Conservation (phyloP, 2,329 filamentous ascomycete species). For the Stagonosporopsis tanaceti region DNA sequence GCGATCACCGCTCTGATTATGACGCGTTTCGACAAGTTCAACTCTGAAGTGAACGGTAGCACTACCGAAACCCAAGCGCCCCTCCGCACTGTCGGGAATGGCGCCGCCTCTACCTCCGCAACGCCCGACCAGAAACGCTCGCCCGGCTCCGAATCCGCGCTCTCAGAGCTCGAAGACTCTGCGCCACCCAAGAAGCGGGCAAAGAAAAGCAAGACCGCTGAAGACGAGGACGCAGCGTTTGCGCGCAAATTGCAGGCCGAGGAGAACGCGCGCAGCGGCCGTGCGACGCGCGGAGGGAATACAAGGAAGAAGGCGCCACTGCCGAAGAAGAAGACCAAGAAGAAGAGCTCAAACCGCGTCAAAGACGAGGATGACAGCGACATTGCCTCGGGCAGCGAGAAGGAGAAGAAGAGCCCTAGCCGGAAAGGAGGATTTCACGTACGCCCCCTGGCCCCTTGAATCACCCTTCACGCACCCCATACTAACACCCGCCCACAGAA, state of each 20-base stretch:
- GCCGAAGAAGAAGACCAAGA: conserved; percentile 75
- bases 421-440: conserved; percentile 91
- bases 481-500: conserved; percentile 58
- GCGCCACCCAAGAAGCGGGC: conserved; percentile 59
- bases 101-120: conserved; percentile 38
- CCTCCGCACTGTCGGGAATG: conserved; percentile 50
- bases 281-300: conserved; percentile 78
- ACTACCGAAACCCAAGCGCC: conserved; percentile 43
- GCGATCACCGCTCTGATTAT: conserved; percentile 58
- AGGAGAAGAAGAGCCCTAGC: conserved; percentile 70
- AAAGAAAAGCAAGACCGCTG: conserved; percentile 73
- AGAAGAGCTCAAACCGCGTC: conserved; percentile 76
- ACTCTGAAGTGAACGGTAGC: conserved; percentile 43
- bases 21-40: conserved; percentile 59
- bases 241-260: conserved; percentile 91
- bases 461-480: not conserved
- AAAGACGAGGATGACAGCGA: conserved; percentile 83
- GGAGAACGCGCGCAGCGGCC: conserved; percentile 73
- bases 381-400: conserved; percentile 66
- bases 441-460: conserved; percentile 41
- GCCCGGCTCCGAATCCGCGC: conserved; percentile 49
- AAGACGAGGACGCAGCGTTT: conserved; percentile 84
- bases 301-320: conserved; percentile 60
- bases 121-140: conserved; percentile 53
- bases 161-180: conserved; percentile 53